These are phyloP conservation scores for Prunus fruticosa DNA, from an alignment of 306 rosid species.

Conservation along the genomic window DNA sequence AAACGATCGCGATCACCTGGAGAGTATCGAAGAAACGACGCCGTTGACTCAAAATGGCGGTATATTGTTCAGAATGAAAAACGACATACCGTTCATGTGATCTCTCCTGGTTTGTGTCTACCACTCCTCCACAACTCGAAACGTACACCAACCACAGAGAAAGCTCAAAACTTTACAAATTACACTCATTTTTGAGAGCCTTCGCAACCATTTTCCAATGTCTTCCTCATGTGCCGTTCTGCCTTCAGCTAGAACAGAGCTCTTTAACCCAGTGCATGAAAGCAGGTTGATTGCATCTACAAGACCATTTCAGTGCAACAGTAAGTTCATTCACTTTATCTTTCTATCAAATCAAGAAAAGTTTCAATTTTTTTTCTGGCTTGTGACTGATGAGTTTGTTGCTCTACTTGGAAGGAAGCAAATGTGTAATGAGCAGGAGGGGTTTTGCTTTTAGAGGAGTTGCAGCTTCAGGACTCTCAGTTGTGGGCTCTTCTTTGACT, in stretches of 20 bases:
- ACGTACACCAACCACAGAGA: constrained; percentile 1
- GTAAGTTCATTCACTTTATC: constrained; percentile 29
- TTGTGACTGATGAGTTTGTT: not conserved
- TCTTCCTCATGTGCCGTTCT: constrained; percentile 42
- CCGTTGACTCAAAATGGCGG: not conserved
- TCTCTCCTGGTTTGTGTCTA: not conserved
- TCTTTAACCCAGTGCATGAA: constrained; percentile 30
- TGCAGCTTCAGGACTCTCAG: constrained; percentile 71
- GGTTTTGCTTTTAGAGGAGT: constrained; percentile 62
- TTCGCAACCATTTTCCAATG: constrained; percentile 25
- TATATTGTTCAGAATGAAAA: not conserved
- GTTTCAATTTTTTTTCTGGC: constrained; percentile 6
- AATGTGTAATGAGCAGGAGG: constrained; percentile 65
- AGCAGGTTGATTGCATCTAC: constrained; percentile 32
- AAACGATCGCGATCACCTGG: not conserved
- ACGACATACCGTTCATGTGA: not conserved
- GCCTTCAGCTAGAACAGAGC: constrained; percentile 43
- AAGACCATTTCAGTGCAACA: constrained; percentile 34
- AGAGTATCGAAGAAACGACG: not conserved
- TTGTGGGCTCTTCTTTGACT: constrained; percentile 50
- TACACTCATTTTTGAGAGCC: not conserved
- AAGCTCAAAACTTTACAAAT: not conserved
- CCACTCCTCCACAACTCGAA: constrained; percentile 6
- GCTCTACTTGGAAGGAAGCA: constrained; percentile 58
- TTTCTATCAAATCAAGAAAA: not conserved